These are phyloP conservation scores for Lasiodiplodia theobromae DNA, from an alignment of 2,329 filamentous ascomycete species.

Conservation along the genomic window DNA sequence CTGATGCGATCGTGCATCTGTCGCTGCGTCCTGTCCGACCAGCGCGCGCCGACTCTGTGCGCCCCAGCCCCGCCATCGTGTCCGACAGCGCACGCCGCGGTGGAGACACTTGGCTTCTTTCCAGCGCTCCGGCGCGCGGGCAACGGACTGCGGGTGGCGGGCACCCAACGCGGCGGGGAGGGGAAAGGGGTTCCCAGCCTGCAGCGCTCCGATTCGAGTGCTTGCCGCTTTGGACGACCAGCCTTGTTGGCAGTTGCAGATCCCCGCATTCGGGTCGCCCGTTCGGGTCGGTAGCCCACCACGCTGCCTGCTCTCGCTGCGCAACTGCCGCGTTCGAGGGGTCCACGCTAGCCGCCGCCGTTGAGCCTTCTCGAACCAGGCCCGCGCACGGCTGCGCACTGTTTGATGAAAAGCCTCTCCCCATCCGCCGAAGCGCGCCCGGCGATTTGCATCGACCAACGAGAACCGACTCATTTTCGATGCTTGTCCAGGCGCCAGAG, in stretches of 20 bases:
- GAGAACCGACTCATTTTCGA: constrained; percentile 16
- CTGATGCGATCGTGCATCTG: constrained; percentile 24
- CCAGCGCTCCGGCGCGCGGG: constrained; percentile 10
- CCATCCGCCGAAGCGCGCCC: constrained; percentile 18
- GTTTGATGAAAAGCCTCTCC: neutral
- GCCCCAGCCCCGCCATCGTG: constrained; percentile 17
- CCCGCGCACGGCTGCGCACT: neutral
- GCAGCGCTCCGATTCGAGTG: constrained; percentile 15
- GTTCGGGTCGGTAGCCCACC: constrained; percentile 9
- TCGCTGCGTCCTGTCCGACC: constrained; percentile 7
- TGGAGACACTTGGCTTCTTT: constrained; percentile 13
- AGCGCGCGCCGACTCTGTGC: constrained; percentile 5
- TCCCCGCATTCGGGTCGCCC: constrained; percentile 21
- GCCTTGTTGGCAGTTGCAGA: neutral
- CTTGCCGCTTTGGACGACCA: constrained; percentile 12
- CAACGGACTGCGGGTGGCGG: constrained; percentile 3
- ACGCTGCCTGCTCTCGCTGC: neutral
- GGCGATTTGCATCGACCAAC: constrained; percentile 18
- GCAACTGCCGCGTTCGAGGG: constrained; percentile 13
- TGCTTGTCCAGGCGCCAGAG: constrained; percentile 8
- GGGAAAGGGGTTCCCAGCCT: constrained; percentile 4
- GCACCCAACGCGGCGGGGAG: neutral
- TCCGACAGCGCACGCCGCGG: constrained; percentile 6
- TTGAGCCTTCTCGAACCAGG: constrained; percentile 6
- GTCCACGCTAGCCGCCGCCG: constrained; percentile 8